These are phyloP conservation scores for Epichloe sibirici DNA, from an alignment of 2,329 filamentous ascomycete genomes.

Conservation along the genomic window DNA sequence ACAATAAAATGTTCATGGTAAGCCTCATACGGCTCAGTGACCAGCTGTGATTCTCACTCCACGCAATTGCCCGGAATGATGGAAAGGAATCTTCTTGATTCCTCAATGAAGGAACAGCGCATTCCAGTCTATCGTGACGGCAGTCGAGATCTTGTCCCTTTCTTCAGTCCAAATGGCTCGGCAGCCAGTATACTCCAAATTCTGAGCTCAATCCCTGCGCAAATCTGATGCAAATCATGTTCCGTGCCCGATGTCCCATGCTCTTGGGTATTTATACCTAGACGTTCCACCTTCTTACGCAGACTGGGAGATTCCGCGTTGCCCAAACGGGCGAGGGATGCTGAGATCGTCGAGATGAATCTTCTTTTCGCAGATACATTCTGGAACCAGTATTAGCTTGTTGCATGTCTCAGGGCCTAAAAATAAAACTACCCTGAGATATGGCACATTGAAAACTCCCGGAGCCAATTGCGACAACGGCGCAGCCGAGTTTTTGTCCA, in stretches of 20 bases:
- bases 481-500: conserved; percentile 7
- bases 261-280: neutral
- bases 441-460: conserved; percentile 24
- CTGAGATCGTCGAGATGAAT: conserved; percentile 17
- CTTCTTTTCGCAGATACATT: conserved; percentile 14
- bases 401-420: neutral
- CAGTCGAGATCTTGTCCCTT: neutral
- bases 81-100: neutral
- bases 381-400: conserved; percentile 11
- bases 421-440: conserved; percentile 18
- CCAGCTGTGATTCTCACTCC: too few relatives aligned
- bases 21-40: too few relatives aligned
- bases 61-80: neutral
- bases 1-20: neutral
- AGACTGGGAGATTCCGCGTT: conserved; percentile 23
- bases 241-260: too few relatives aligned
- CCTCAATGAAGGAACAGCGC: neutral
- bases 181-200: conserved; percentile 16
- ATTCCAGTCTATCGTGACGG: neutral
- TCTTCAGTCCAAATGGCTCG: neutral
- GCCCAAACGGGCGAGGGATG: conserved; percentile 20
- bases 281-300: conserved; percentile 16
- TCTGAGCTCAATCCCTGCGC: conserved; percentile 9
- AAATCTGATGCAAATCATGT: neutral
- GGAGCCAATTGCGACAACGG: conserved; percentile 20